phyloP scores from a whole-genome alignment of 305 asterid genomes.

The Fraxinus dipetala region DNA sequence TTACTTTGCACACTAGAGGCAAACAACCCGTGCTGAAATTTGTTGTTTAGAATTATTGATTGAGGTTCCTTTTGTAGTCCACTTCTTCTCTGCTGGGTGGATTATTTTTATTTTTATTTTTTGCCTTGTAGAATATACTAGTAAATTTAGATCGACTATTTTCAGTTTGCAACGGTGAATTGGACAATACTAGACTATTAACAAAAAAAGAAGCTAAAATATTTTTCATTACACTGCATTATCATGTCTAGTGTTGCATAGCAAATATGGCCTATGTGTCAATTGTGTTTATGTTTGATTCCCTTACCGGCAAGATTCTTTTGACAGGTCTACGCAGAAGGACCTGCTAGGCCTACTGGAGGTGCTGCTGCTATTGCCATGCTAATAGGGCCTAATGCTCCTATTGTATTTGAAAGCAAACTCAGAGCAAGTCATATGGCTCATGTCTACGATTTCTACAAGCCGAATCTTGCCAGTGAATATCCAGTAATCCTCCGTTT shows the following conservation, averaged over 20 bases:
- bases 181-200: background rate
- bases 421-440: constrained; percentile 96
- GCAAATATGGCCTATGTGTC: background rate
- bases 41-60: background rate
- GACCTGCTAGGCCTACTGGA: constrained; percentile 99
- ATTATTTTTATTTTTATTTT: background rate
- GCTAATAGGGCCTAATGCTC: constrained; percentile 96
- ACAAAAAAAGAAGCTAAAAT: background rate
- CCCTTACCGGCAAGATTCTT: constrained; percentile 20
- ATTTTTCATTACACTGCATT: background rate
- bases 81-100: background rate
- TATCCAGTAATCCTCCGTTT: constrained; percentile 70
- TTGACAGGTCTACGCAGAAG: constrained; percentile 92
- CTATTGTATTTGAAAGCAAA: constrained; percentile 89
- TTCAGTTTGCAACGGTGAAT: background rate
- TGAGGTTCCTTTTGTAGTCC: background rate
- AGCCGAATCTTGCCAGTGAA: constrained; percentile 99
- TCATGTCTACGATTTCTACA: constrained; percentile 94
- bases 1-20: background rate
- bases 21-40: background rate
- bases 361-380: constrained; percentile 99
- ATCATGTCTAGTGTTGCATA: background rate
- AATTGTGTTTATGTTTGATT: background rate
- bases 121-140: background rate
- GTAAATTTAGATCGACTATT: constrained; percentile 7